These are phyloP conservation scores for Volvox carteri DNA, from an alignment of 163 green algal species.

Conservation along the genomic window DNA sequence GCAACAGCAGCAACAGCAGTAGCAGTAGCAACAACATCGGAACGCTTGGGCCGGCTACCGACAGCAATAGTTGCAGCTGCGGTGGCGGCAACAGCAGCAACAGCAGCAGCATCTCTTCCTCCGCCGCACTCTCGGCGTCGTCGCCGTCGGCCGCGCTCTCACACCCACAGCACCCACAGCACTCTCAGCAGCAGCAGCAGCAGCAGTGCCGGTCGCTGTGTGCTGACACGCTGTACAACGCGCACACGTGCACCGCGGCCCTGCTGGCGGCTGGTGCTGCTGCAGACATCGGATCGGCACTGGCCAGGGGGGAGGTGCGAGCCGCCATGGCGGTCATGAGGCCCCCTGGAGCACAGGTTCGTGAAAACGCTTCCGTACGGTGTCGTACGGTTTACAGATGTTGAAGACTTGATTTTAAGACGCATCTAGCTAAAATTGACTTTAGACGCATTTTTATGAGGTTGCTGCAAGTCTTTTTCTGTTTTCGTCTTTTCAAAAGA, in stretches of 20 bases:
- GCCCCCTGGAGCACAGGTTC: conserved; percentile 62
- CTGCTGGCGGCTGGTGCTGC: conserved; percentile 64
- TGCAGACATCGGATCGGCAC: conserved; percentile 57
- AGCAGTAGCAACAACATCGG: too few relatives aligned
- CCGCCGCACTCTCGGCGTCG: not conserved
- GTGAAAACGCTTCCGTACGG: too few relatives aligned
- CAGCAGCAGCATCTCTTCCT: not conserved
- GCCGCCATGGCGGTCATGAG: conserved; percentile 60
- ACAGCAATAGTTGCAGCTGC: not conserved
- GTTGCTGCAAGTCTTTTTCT: too few relatives aligned
- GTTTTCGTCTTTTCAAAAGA: too few relatives aligned
- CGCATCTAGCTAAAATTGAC: too few relatives aligned
- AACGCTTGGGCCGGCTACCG: too few relatives aligned
- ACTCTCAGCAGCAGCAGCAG: too few relatives aligned
- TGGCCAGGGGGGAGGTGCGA: conserved; percentile 51
- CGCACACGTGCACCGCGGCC: conserved; percentile 60
- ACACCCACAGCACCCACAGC: too few relatives aligned
- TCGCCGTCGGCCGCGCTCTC: too few relatives aligned
- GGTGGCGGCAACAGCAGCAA: not conserved
- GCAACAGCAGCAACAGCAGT: conserved; percentile 3
- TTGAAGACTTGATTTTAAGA: too few relatives aligned
- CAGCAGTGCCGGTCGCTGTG: conserved; percentile 13
- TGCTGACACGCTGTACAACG: conserved; percentile 51
- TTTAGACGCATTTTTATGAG: too few relatives aligned
- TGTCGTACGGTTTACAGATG: too few relatives aligned